These are phyloP conservation scores for Carex cristatella DNA, from an alignment of 176 grass and related monocot species.

Conservation along the genomic window DNA sequence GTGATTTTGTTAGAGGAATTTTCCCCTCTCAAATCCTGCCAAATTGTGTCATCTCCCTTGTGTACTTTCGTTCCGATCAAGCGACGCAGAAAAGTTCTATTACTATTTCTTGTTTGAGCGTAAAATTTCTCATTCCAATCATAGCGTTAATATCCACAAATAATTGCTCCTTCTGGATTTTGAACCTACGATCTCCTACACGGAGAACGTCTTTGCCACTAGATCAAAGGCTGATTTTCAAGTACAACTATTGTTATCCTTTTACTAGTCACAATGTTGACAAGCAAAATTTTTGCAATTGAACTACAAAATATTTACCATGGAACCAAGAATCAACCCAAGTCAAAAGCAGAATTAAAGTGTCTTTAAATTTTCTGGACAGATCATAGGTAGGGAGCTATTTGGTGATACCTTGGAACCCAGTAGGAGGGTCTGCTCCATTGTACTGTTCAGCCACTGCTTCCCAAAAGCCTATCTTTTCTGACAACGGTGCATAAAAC, in stretches of 20 bases:
- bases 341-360: not conserved
- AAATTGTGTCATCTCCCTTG: too few species aligned
- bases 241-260: not conserved
- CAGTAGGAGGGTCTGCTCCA: conserved; percentile 73
- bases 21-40: too few species aligned
- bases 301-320: not conserved
- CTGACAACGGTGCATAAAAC: conserved; percentile 35
- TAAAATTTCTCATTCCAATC: too few species aligned
- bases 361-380: not conserved
- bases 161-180: too few species aligned
- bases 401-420: conserved; percentile 62
- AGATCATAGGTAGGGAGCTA: conserved; percentile 7
- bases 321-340: not conserved
- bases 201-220: too few species aligned
- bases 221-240: too few species aligned
- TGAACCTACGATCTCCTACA: too few species aligned
- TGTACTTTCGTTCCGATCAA: too few species aligned
- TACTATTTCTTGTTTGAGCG: too few species aligned
- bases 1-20: too few species aligned
- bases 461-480: conserved; percentile 68
- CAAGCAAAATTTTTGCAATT: not conserved
- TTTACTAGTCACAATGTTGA: not conserved
- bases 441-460: conserved; percentile 53
- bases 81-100: too few species aligned
- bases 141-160: too few species aligned